A percentile compares a stretch with the other conserved stretches of the same genome.
phyloP scores from a whole-genome alignment of 805 yeast species.

The Sugiyamaella americana region DNA sequence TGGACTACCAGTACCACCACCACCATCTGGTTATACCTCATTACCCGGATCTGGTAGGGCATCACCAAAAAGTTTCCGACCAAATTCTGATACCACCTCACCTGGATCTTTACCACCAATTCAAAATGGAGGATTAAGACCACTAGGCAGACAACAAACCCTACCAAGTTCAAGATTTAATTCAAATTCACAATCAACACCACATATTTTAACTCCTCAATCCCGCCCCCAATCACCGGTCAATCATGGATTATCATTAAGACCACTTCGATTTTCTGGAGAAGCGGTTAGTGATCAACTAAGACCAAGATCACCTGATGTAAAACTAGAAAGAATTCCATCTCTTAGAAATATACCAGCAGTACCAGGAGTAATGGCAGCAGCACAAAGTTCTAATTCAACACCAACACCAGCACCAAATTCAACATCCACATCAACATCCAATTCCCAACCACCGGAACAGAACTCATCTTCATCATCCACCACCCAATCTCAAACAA shows the following conservation, averaged over 20 bases:
- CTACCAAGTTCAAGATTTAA: not conserved
- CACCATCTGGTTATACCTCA: slow-evolving; percentile 1
- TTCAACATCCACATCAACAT: slow-evolving; percentile 1
- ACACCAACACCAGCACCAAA: not conserved
- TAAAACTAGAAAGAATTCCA: slow-evolving; percentile 13
- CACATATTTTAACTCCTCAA: slow-evolving; percentile 22
- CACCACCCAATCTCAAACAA: not conserved
- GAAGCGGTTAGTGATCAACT: slow-evolving; percentile 19
- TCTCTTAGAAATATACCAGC: slow-evolving; percentile 11
- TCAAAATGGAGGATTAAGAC: not conserved
- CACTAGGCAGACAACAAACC: not conserved
- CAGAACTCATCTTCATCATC: not conserved
- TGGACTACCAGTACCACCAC: too few relatives aligned
- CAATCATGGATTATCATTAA: not conserved
- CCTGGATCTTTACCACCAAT: slow-evolving; percentile 23
- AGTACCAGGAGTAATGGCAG: not conserved
- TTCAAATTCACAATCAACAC: slow-evolving; percentile 4
- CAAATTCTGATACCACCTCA: slow-evolving; percentile 11
- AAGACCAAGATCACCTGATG: slow-evolving; percentile 17
- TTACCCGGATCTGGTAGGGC: slow-evolving; percentile 3
- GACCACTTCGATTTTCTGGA: slow-evolving; percentile 8
- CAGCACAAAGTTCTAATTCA: not conserved
- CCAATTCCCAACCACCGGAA: too few relatives aligned
- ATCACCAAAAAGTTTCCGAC: not conserved
- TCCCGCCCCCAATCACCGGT: slow-evolving; percentile 23